Evolutionary conservation across 2,329 filamentous ascomycete genomes (phyloP), one percentile per base, ranked within the genome.

Genomic region (Nemania bipapillata): DNA sequence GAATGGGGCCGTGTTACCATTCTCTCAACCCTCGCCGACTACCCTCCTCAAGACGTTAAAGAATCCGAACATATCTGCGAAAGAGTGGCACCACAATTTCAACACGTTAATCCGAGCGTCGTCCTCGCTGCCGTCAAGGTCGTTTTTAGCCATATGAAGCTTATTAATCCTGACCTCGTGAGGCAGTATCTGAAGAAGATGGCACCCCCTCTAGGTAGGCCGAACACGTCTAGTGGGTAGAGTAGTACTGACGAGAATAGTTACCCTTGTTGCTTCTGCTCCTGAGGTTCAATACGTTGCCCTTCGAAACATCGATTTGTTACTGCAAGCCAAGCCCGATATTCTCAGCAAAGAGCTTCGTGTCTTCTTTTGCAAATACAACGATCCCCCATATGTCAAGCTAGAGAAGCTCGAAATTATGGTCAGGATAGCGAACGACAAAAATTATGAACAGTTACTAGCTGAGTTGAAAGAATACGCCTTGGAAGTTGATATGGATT

Each of bases 321-420:
- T 99, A 5, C 86, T 99, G 28, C 96, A 99, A 80, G 96, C 96
- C 74, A 95, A 97, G 80, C 94, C 96, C 11, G 94, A 97, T 74
- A 97, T 99, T 64, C 86, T 99, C 9, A 97, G 93, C 85, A 98
- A 98, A 81, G 96, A 99, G 81, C 89, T 99, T 77, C 90, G 96
- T 52, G 96, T 99, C 8, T 99, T 99, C 84, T 99, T 99, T 84
- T 99, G 96, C 90, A 99, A 99, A 83, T 99, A 99, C 84, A 98
- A 98, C 79, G 96, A 99, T 75, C 95, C 96, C 1, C 94, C 94
- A 24, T 99, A 99, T 79, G 90, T 99, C 76, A 99, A 99, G 81
- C 89, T 99, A 68, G 92, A 97, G 79, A 99, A 99, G 79, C 88
- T 99, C 57, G 96, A 99, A 79, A 98, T 98, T 71, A 98, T 99